Conservation (phyloP, 768 basidiomycete genomes). For the Dentipellis fragilis region DNA sequence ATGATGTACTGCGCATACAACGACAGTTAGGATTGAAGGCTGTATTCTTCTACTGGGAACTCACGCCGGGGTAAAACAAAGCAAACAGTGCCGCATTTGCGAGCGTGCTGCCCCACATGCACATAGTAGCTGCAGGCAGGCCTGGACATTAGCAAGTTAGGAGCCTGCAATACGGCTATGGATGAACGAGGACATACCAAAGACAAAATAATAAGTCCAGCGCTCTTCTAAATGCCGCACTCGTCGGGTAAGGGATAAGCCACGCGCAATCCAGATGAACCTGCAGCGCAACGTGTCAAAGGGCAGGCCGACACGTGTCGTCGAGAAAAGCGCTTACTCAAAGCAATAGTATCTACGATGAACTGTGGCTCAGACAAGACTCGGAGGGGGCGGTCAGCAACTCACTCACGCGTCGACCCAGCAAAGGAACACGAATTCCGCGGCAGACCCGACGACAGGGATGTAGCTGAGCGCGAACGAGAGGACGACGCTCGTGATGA, state of each 20-base stretch:
- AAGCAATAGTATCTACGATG: conserved; percentile 74
- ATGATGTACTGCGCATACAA: conserved; percentile 57
- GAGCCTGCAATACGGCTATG: neutral
- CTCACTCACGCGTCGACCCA: conserved; percentile 78
- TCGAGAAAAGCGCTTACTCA: conserved; percentile 41
- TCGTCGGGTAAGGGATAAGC: conserved; percentile 55
- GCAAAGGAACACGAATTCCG: conserved; percentile 67
- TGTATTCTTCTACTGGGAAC: neutral
- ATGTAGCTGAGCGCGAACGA: conserved; percentile 55
- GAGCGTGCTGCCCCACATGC: conserved; percentile 62
- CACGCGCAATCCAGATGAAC: conserved; percentile 72
- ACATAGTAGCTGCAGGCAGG: conserved; percentile 60
- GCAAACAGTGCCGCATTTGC: conserved; percentile 82
- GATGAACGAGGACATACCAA: conserved; percentile 35
- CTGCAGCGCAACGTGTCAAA: conserved; percentile 23
- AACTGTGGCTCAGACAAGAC: neutral
- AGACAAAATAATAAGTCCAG: conserved; percentile 84
- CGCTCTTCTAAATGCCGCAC: conserved; percentile 75
- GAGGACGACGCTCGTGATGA: conserved; percentile 62
- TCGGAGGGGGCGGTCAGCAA: neutral
- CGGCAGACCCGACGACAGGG: conserved; percentile 51
- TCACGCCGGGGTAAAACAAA: conserved; percentile 67
- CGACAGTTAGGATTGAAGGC: conserved; percentile 17
- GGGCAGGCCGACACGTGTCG: conserved; percentile 8
- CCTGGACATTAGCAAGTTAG: conserved; percentile 28